Evolutionary conservation across 352 stramenopile genomes (phyloP).

Genomic region (Globisporangium paddicum): DNA sequence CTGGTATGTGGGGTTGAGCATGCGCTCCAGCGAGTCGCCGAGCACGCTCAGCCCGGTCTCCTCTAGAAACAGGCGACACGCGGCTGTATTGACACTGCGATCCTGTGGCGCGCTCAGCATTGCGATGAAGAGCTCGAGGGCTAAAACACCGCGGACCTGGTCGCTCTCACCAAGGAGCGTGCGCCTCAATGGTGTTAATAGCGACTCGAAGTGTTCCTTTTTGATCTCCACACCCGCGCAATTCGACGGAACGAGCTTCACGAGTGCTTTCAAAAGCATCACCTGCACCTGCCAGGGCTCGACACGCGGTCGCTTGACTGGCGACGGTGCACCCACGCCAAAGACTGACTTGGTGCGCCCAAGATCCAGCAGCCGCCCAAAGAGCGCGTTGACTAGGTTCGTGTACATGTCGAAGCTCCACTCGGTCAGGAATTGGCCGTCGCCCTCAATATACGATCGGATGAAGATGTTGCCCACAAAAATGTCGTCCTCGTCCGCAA

Average conservation of each 20-base stretch:
- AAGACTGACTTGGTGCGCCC: constrained; percentile 51
- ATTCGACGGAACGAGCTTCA: constrained; percentile 49
- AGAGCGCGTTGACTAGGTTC: constrained; percentile 60
- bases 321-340: constrained; percentile 17
- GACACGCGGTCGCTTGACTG: constrained; percentile 7
- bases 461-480: constrained; percentile 83
- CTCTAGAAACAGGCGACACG: constrained; percentile 54
- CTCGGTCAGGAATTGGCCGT: constrained; percentile 70
- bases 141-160: constrained; percentile 70
- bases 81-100: constrained; percentile 41
- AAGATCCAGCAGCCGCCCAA: constrained; percentile 43
- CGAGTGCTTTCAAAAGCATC: constrained; percentile 70
- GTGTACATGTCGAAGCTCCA: constrained; percentile 74
- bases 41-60: constrained; percentile 46
- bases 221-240: constrained; percentile 54
- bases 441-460: constrained; percentile 72
- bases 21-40: constrained; percentile 58
- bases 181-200: constrained; percentile 57
- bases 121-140: constrained; percentile 61
- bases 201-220: constrained; percentile 45
- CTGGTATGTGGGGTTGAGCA: constrained; percentile 65
- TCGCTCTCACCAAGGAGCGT: constrained; percentile 68
- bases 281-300: constrained; percentile 80
- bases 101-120: constrained; percentile 46
- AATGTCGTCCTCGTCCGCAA: constrained; percentile 49